Evolutionary conservation across 2,329 filamentous ascomycete species (phyloP), one percentile per base, ranked within the genome.

Genomic region (Rhynchosporium secalis): DNA sequence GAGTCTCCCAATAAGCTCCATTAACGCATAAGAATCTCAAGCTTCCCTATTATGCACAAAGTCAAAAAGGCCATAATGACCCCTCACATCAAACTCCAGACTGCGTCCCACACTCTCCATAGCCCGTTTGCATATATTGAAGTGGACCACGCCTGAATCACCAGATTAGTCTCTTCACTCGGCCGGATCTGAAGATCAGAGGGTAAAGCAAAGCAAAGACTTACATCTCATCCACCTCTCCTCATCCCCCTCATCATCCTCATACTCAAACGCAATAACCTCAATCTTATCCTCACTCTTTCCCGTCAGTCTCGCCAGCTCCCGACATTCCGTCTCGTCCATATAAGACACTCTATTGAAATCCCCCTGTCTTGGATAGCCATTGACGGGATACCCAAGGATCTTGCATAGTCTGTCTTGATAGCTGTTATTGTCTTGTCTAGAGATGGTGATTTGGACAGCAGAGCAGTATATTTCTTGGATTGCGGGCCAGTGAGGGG

Each of bases 141-240:
- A 52, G 6, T 52, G 49, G 1, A 52, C 36, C 3, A 52, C 31
- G 38, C 49, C 49, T 52, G n/a, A 3, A 28, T 38, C 9, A 26
- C 33, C 31, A 2, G 6, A 49, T 15, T n/a, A 9, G 2, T 10
- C 26, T 29, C 10, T 7, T 29, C 8, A 10, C 15, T 45, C 15
- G 13, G 13, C 15, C 15, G 13, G 4, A 45, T 45, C 15, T 45
- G 13, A 45, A 45, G 70, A 74, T 36, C 33, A 36, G 9, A 36
- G 33, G 33, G 33, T 20, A 20, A 20, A 20, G 33, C 33, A 36
- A 36, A 10, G 33, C 5, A 36, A 29, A 13, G 8, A 58, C 56
- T 58, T 31, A 49, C 56, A 58, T 46, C 36, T 26, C 45, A 10
- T 58, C 56, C 56, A 58, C 9, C 43, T 47, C 29, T 48, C 49